phyloP scores from a whole-genome alignment of 1,139 yeast genomes.

The Nakaseomyces bracarensis region DNA sequence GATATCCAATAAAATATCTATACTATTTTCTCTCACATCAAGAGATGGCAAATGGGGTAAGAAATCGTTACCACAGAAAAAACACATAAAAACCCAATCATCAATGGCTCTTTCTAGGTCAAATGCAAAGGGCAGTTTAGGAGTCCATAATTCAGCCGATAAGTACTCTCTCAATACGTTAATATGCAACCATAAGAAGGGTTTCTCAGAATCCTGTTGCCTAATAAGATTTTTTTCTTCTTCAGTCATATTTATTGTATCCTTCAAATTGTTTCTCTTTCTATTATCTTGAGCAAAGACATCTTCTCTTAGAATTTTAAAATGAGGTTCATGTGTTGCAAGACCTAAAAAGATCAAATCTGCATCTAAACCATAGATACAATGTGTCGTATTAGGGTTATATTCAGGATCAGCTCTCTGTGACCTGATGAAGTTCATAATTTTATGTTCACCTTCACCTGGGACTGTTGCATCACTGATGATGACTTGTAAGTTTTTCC shows the following conservation, averaged over 20 bases:
- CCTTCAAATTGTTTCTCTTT: conserved; percentile 41
- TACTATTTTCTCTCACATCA: conserved; percentile 91
- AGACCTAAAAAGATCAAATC: conserved; percentile 93
- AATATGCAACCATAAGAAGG: conserved; percentile 90
- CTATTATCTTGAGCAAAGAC: conserved; percentile 67
- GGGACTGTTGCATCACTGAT: conserved; percentile 96
- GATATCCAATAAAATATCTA: conserved; percentile 67
- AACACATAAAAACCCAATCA: conserved; percentile 99
- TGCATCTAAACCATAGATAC: conserved; percentile 95
- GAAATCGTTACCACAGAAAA: conserved; percentile 97
- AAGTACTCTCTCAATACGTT: conserved; percentile 83
- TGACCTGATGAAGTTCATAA: conserved; percentile 85
- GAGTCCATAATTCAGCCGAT: conserved; percentile 68
- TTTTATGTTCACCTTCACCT: conserved; percentile 98
- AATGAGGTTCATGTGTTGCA: conserved; percentile 96
- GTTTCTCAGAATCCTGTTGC: conserved; percentile 62
- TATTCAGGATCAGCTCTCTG: conserved; percentile 81
- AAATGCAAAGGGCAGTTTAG: conserved; percentile 62
- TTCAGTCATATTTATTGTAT: conserved; percentile 49
- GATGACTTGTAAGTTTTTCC: conserved; percentile 78
- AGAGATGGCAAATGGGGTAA: conserved; percentile 92
- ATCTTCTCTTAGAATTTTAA: conserved; percentile 87
- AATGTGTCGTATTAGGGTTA: conserved; percentile 83
- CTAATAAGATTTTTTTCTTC: conserved; percentile 48
- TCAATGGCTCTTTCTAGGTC: conserved; percentile 94